A percentile compares a stretch with the other conserved stretches of the same genome.
Conservation (phyloP, 2,329 filamentous ascomycete species). For the Verticillium nubilum region DNA sequence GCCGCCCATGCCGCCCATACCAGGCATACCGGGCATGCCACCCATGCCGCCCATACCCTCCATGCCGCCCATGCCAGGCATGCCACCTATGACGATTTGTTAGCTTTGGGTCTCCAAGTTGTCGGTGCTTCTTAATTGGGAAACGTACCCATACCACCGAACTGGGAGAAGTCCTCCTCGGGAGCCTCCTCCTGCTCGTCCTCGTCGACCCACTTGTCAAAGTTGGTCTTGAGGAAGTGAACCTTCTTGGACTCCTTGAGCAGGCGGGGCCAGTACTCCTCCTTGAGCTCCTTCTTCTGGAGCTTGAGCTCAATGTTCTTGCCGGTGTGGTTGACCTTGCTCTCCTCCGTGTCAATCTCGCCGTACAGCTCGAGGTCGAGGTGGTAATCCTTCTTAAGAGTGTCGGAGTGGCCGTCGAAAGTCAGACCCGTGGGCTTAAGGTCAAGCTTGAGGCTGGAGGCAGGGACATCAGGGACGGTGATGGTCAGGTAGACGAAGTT, state of each 20-base stretch:
- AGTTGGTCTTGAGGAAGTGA: constrained; percentile 97
- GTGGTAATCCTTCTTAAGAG: constrained; percentile 81
- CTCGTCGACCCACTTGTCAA: constrained; percentile 99
- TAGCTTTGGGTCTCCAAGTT: constrained; percentile 1
- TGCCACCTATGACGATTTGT: constrained; percentile 44
- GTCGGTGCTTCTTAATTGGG: background rate
- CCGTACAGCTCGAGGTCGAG: constrained; percentile 82
- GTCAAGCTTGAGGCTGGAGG: constrained; percentile 73
- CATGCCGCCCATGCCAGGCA: constrained; percentile 46
- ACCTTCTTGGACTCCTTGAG: constrained; percentile 85
- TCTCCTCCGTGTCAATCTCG: constrained; percentile 82
- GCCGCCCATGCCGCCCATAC: constrained; percentile 39
- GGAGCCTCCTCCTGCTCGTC: constrained; percentile 91
- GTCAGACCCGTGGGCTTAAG: constrained; percentile 70
- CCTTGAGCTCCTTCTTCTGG: constrained; percentile 93
- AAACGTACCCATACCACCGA: constrained; percentile 58
- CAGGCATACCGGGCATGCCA: constrained; percentile 38
- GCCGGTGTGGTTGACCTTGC: constrained; percentile 81
- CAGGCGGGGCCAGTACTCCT: constrained; percentile 93
- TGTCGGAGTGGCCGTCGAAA: constrained; percentile 78
- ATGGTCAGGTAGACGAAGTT: constrained; percentile 96
- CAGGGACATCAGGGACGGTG: constrained; percentile 76
- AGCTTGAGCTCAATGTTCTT: constrained; percentile 88
- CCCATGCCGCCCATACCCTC: constrained; percentile 47
- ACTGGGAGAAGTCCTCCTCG: constrained; percentile 72